Percentiles rank a stretch among this genome's conserved stretches.
These are phyloP conservation scores for Fusarium subglutinans DNA, from an alignment of 2,329 filamentous ascomycete species.

Conservation along the genomic window DNA sequence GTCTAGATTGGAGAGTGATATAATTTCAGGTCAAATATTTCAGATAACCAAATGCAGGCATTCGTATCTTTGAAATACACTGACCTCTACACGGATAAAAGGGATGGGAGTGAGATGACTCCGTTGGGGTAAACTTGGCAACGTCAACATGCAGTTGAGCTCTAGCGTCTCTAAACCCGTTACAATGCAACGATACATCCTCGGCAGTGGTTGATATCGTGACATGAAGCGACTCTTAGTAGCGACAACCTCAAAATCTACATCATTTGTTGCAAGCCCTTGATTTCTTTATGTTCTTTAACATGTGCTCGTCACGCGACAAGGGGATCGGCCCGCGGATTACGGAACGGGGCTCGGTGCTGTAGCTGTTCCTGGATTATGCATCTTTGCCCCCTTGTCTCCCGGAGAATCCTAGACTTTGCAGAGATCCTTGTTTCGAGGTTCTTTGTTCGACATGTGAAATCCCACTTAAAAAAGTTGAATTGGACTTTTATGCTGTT, in stretches of 20 bases:
- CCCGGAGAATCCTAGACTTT: slow-evolving; percentile 19
- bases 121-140: slow-evolving; percentile 36
- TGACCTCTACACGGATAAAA: neutral
- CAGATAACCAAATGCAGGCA: neutral
- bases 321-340: slow-evolving; percentile 31
- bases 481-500: neutral
- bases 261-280: neutral
- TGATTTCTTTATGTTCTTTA: neutral
- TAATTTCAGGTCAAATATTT: neutral
- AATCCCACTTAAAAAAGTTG: slow-evolving; percentile 24
- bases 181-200: slow-evolving; percentile 26
- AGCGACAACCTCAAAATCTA: neutral
- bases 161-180: slow-evolving; percentile 17
- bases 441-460: slow-evolving; percentile 32
- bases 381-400: slow-evolving; percentile 31
- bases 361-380: slow-evolving; percentile 36
- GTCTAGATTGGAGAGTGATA: neutral
- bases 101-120: slow-evolving; percentile 19
- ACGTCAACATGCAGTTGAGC: slow-evolving; percentile 34
- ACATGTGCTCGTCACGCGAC: slow-evolving; percentile 38
- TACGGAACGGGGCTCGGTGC: slow-evolving; percentile 26
- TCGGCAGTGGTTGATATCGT: slow-evolving; percentile 6
- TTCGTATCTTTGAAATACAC: neutral
- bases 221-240: neutral
- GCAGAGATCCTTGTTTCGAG: slow-evolving; percentile 26